These are phyloP conservation scores for Euphorbia peplus DNA, from an alignment of 345 rosid genomes.

Conservation along the genomic window DNA sequence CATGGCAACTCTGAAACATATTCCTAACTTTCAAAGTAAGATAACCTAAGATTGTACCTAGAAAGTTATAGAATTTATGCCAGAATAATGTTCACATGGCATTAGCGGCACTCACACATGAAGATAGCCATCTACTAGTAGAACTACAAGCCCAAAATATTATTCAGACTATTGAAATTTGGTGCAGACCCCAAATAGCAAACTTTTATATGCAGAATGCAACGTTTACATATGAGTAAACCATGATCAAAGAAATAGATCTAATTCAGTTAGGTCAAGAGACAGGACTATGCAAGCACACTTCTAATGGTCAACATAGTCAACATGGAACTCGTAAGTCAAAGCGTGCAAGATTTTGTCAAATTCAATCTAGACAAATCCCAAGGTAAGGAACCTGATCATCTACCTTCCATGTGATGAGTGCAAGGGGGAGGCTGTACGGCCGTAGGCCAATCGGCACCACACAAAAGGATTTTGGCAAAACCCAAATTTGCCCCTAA, in stretches of 20 bases:
- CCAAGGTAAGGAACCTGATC: neutral
- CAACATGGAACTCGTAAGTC: neutral
- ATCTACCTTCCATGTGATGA: neutral
- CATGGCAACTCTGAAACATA: neutral
- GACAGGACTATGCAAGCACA: neutral
- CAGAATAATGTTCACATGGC: too few species aligned
- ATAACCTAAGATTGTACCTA: neutral
- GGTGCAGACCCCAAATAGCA: neutral
- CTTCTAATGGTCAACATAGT: too few species aligned
- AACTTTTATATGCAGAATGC: neutral
- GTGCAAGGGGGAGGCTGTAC: too few species aligned
- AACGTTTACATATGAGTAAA: neutral
- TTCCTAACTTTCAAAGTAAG: neutral
- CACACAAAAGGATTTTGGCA: too few species aligned
- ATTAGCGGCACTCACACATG: too few species aligned
- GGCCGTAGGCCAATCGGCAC: too few species aligned
- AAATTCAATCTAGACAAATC: neutral
- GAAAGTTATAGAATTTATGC: too few species aligned
- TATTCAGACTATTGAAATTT: neutral
- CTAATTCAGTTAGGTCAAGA: slow-evolving; percentile 1
- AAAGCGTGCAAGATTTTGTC: neutral
- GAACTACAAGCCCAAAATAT: neutral
- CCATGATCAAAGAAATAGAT: neutral
- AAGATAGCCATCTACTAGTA: neutral
- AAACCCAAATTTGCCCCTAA: too few species aligned